Evolutionary conservation across 169 alveolate species (phyloP).

Genomic region (Plasmodium vivax): DNA sequence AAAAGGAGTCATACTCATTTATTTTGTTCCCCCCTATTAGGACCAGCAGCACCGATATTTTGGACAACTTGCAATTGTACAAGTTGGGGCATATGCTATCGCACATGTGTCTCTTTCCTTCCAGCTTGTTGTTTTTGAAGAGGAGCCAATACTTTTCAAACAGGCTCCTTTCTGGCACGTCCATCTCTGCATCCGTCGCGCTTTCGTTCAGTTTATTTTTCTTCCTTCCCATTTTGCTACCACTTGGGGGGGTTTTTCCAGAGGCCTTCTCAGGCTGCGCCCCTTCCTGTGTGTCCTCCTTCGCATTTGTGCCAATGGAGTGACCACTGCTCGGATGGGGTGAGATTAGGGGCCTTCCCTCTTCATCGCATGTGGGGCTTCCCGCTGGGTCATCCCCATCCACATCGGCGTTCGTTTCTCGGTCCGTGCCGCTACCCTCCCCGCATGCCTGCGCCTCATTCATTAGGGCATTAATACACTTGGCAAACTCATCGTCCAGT

Average conservation of each 20-base stretch:
- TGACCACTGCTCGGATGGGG: not conserved
- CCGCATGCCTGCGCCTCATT: conserved; percentile 21
- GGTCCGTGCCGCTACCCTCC: not conserved
- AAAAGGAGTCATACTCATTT: conserved; percentile 51
- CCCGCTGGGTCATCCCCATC: not conserved
- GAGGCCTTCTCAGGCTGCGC: not conserved
- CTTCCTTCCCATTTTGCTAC: not conserved
- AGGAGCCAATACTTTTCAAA: conserved; percentile 68
- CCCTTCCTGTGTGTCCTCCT: not conserved
- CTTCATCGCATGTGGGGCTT: not conserved
- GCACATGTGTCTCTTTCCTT: conserved; percentile 59
- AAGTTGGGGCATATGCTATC: conserved; percentile 71
- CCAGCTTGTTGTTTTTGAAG: conserved; percentile 46
- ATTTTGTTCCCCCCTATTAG: conserved; percentile 65
- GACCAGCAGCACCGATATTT: conserved; percentile 32
- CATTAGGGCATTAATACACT: conserved; percentile 46
- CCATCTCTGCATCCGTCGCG: not conserved
- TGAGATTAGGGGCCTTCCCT: not conserved
- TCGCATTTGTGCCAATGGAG: not conserved
- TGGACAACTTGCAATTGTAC: conserved; percentile 64
- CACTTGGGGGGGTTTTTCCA: not conserved
- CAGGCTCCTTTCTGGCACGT: not conserved
- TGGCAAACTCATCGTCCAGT: conserved; percentile 50
- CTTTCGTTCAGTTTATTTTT: not conserved
- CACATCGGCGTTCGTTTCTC: not conserved